Percentiles rank a stretch among this genome's conserved stretches.
phyloP scores from a whole-genome alignment of 2,329 filamentous ascomycete genomes.

The Penicillium brevicompactum region DNA sequence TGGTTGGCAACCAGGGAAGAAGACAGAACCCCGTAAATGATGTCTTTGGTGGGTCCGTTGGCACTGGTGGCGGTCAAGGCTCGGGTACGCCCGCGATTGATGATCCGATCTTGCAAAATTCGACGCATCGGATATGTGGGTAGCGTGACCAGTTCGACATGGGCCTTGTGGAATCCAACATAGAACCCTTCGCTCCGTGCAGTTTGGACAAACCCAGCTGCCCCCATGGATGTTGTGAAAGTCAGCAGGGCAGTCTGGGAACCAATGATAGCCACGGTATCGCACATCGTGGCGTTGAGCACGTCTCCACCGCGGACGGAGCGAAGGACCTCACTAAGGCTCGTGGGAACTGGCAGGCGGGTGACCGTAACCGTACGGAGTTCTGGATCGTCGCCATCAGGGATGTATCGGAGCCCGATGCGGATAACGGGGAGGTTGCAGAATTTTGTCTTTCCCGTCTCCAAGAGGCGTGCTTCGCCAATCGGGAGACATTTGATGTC shows the following conservation, averaged over 20 bases:
- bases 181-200: constrained; percentile 8
- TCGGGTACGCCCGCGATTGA: constrained; percentile 5
- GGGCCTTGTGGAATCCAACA: constrained; percentile 1
- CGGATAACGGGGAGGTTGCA: not conserved
- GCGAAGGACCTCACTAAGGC: constrained; percentile 9
- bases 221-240: constrained; percentile 7
- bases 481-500: not conserved
- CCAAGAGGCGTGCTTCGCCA: not conserved
- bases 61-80: constrained; percentile 1
- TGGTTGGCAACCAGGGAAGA: not conserved
- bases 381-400: not conserved
- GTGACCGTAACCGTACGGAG: constrained; percentile 12
- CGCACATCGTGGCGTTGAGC: constrained; percentile 5
- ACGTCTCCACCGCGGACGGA: constrained; percentile 10
- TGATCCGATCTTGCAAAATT: constrained; percentile 4
- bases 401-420: constrained; percentile 12
- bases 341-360: not conserved
- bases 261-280: constrained; percentile 7
- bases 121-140: constrained; percentile 8
- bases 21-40: not conserved
- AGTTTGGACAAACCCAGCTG: constrained; percentile 11
- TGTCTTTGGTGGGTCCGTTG: not conserved
- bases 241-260: constrained; percentile 9
- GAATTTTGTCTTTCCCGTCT: not conserved
- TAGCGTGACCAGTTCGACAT: constrained; percentile 8